phyloP scores from a whole-genome alignment of 306 rosid species.

The Glycyrrhiza uralensis region DNA sequence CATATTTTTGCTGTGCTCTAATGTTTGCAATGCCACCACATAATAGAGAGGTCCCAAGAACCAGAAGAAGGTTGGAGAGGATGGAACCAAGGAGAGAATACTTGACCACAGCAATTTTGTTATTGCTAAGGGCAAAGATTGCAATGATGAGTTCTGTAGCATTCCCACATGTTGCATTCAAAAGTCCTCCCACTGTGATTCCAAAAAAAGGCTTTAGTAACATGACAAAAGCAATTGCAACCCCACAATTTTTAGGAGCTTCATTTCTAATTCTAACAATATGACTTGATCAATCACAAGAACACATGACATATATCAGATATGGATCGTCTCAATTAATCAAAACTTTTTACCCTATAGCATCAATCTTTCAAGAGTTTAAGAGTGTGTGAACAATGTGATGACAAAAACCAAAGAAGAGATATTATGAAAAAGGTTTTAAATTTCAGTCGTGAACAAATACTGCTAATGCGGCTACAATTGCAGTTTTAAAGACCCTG shows the following conservation, averaged over 20 bases:
- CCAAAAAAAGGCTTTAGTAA: neutral
- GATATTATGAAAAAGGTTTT: neutral
- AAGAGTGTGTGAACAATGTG: too few species aligned
- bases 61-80: conserved; percentile 86
- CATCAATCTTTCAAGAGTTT: too few species aligned
- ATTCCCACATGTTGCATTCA: conserved; percentile 96
- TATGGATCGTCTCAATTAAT: neutral
- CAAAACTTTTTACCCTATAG: too few species aligned
- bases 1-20: conserved; percentile 53
- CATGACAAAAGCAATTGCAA: neutral
- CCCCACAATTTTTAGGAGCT: neutral
- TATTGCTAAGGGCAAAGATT: conserved; percentile 55
- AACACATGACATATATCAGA: neutral
- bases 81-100: conserved; percentile 91
- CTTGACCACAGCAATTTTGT: conserved; percentile 73
- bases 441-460: too few species aligned
- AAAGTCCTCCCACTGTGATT: conserved; percentile 75
- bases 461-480: too few species aligned
- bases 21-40: conserved; percentile 75
- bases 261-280: neutral
- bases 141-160: conserved; percentile 84
- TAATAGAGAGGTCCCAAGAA: conserved; percentile 80
- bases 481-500: too few species aligned
- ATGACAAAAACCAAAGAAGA: too few species aligned
- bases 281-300: neutral